These are phyloP conservation scores for Byssothecium circinans DNA, from an alignment of 2,329 filamentous ascomycete species.

Conservation along the genomic window DNA sequence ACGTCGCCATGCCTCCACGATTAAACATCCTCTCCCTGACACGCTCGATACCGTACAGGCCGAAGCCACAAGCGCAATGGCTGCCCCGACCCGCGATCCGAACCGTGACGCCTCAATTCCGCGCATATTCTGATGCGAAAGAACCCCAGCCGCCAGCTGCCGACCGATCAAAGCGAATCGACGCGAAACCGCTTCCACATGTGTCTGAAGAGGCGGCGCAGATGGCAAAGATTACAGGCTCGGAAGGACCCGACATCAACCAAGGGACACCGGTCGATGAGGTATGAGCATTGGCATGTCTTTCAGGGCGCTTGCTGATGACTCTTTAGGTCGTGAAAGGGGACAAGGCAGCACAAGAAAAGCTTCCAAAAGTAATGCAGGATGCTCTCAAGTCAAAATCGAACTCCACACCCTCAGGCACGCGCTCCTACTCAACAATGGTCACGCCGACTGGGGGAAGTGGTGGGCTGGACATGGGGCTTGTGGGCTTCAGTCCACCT, in stretches of 20 bases:
- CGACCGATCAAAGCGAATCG: slow-evolving; percentile 33
- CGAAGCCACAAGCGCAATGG: slow-evolving; percentile 34
- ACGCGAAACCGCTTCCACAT: slow-evolving; percentile 53
- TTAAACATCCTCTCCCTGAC: slow-evolving; percentile 35
- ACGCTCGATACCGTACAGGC: slow-evolving; percentile 37
- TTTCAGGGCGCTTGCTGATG: slow-evolving; percentile 13
- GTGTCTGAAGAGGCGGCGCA: slow-evolving; percentile 68
- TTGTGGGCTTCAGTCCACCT: slow-evolving; percentile 28
- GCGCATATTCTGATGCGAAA: slow-evolving; percentile 37
- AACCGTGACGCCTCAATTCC: slow-evolving; percentile 29
- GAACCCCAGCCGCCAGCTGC: slow-evolving; percentile 30
- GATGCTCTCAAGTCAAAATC: slow-evolving; percentile 58
- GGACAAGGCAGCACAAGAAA: slow-evolving; percentile 62
- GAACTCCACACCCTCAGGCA: slow-evolving; percentile 44
- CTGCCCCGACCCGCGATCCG: slow-evolving; percentile 23
- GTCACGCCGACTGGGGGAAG: slow-evolving; percentile 23
- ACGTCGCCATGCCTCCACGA: slow-evolving; percentile 43
- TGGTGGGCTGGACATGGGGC: slow-evolving; percentile 30
- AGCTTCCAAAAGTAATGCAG: slow-evolving; percentile 68
- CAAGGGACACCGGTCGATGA: slow-evolving; percentile 69
- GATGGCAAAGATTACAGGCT: slow-evolving; percentile 60
- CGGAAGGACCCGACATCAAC: slow-evolving; percentile 61
- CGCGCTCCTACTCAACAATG: slow-evolving; percentile 61
- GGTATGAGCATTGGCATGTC: slow-evolving; percentile 44
- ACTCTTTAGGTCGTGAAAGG: slow-evolving; percentile 60